phyloP scores from a whole-genome alignment of 805 yeast genomes.

The Sugiyamaella smithiae region DNA sequence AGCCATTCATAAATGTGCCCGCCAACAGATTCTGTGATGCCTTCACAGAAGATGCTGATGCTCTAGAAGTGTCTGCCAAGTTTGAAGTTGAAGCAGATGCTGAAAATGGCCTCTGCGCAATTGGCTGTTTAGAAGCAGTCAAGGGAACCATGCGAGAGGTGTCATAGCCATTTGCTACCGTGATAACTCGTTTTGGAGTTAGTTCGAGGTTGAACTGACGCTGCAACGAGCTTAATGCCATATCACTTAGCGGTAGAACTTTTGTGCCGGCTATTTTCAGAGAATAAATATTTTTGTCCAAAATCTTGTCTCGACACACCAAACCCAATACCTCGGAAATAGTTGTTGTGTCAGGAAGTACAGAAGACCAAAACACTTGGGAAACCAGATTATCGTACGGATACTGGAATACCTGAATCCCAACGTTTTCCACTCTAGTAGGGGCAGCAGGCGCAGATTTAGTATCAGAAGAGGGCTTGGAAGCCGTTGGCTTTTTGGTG shows the following conservation, averaged over 20 bases:
- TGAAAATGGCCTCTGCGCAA: slow-evolving; percentile 3
- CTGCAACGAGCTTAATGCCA: slow-evolving; percentile 41
- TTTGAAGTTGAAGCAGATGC: slow-evolving; percentile 3
- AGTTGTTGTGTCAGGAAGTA: slow-evolving; percentile 21
- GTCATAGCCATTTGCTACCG: slow-evolving; percentile 30
- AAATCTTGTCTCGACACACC: slow-evolving; percentile 32
- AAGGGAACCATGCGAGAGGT: slow-evolving; percentile 9
- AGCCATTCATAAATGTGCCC: slow-evolving; percentile 26
- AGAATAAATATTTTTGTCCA: slow-evolving; percentile 33
- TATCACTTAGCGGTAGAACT: slow-evolving; percentile 20
- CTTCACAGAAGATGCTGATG: slow-evolving; percentile 13
- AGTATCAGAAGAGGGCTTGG: not conserved
- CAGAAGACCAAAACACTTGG: slow-evolving; percentile 29
- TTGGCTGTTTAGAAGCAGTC: not conserved
- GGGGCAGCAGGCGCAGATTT: slow-evolving; percentile 3
- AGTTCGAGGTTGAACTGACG: slow-evolving; percentile 43
- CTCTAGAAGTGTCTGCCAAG: slow-evolving; percentile 2
- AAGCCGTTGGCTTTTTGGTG: slow-evolving; percentile 18
- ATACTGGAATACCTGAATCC: slow-evolving; percentile 29
- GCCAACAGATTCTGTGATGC: slow-evolving; percentile 16
- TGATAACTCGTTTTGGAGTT: slow-evolving; percentile 43
- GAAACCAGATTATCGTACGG: slow-evolving; percentile 34
- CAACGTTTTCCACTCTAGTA: slow-evolving; percentile 13
- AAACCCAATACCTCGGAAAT: slow-evolving; percentile 28
- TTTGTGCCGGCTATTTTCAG: slow-evolving; percentile 33